These are phyloP conservation scores for Colletotrichum godetiae DNA, from an alignment of 2,329 filamentous ascomycete genomes.

Conservation along the genomic window DNA sequence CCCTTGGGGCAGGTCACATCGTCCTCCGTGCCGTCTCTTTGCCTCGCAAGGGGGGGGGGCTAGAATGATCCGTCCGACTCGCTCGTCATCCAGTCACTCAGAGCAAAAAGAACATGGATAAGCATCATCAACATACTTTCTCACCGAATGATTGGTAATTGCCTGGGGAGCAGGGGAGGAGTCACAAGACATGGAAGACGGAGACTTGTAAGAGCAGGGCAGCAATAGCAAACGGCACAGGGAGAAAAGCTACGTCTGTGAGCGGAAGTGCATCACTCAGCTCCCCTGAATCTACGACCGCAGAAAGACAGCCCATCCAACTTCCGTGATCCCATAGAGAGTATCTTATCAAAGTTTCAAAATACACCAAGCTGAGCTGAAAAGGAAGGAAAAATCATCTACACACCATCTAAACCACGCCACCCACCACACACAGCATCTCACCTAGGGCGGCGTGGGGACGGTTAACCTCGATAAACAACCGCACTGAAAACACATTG, in stretches of 20 bases:
- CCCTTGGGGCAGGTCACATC: background rate
- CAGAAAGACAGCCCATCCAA: background rate
- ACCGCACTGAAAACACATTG: background rate
- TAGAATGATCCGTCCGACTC: background rate
- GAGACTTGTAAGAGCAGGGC: background rate
- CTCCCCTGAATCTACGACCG: no score
- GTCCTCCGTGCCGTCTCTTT: background rate
- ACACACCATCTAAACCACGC: background rate
- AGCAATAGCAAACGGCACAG: background rate
- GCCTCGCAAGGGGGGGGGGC: background rate
- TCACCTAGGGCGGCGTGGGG: background rate
- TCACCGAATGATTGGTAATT: background rate
- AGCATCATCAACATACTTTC: background rate
- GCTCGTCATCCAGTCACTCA: background rate
- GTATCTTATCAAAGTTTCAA: background rate
- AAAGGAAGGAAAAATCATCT: background rate
- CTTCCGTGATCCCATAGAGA: background rate
- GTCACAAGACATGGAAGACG: background rate
- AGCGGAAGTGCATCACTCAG: background rate
- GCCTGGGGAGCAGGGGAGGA: background rate
- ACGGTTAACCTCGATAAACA: conserved; percentile 9
- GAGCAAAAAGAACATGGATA: background rate
- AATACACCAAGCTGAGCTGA: background rate
- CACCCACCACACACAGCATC: background rate
- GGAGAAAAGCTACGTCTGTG: background rate